A percentile compares a stretch with the other conserved stretches of the same genome.
These are phyloP conservation scores for Spathaspora arborariae DNA, from an alignment of 805 yeast species.

Conservation along the genomic window DNA sequence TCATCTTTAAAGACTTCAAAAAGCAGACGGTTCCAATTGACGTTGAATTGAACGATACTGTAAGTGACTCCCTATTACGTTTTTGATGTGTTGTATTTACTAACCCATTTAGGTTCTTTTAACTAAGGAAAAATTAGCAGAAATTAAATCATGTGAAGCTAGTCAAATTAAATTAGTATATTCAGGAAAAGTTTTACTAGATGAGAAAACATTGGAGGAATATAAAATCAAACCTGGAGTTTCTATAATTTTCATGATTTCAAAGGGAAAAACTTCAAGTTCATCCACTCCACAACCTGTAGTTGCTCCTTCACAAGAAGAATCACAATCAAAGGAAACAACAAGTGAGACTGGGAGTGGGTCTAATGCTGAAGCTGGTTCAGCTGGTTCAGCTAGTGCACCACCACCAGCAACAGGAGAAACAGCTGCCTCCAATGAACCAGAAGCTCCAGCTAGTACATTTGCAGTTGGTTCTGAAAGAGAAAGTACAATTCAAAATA, in stretches of 20 bases:
- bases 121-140: constrained; percentile 73
- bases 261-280: constrained; percentile 36
- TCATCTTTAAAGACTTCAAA: constrained; percentile 86
- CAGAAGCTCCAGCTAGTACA: constrained; percentile 23
- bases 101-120: constrained; percentile 41
- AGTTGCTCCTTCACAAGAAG: constrained; percentile 24
- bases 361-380: constrained; percentile 10
- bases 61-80: constrained; percentile 27
- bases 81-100: constrained; percentile 8
- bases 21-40: constrained; percentile 83
- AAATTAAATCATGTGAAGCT: constrained; percentile 62
- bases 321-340: constrained; percentile 12
- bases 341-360: constrained; percentile 9
- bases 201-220: constrained; percentile 67
- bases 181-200: constrained; percentile 86
- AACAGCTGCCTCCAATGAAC: constrained; percentile 11
- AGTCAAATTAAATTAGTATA: constrained; percentile 83
- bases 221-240: constrained; percentile 81
- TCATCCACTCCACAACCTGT: constrained; percentile 19
- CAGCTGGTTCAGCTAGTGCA: constrained; percentile 13
- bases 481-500: constrained; percentile 72
- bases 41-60: constrained; percentile 64
- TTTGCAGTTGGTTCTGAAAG: constrained; percentile 78
- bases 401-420: constrained; percentile 18
- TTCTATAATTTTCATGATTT: constrained; percentile 88